These are phyloP conservation scores for Talaromyces atroroseus DNA, from an alignment of 2,329 filamentous ascomycete species.

Conservation along the genomic window DNA sequence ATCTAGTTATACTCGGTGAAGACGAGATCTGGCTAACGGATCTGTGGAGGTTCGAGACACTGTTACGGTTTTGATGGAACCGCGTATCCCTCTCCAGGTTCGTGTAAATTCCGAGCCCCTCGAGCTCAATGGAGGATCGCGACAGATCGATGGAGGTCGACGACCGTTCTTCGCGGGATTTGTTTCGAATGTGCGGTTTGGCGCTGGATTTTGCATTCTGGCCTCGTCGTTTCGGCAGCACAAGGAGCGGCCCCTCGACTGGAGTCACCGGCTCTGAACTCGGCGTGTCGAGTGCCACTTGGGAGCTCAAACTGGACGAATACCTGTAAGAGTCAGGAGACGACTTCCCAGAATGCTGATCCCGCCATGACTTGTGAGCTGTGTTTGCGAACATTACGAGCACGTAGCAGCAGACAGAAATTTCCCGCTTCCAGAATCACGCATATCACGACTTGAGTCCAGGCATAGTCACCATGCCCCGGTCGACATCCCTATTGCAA, in stretches of 20 bases:
- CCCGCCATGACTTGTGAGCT: conserved; percentile 12
- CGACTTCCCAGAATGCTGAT: conserved; percentile 14
- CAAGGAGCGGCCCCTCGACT: conserved; percentile 10
- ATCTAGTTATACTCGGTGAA: conserved; percentile 46
- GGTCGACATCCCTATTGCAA: neutral
- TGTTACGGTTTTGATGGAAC: conserved; percentile 36
- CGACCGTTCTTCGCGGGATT: conserved; percentile 45
- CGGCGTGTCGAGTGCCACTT: conserved; percentile 11
- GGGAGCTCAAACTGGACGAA: conserved; percentile 12
- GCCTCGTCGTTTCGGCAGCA: conserved; percentile 19
- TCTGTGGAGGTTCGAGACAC: conserved; percentile 44
- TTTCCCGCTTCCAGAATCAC: neutral
- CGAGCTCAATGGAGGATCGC: conserved; percentile 51
- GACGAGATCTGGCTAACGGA: conserved; percentile 50
- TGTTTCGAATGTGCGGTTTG: conserved; percentile 53
- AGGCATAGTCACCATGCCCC: neutral
- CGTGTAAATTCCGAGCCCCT: conserved; percentile 51
- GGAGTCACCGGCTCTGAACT: conserved; percentile 10
- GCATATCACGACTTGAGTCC: neutral
- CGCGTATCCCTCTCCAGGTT: conserved; percentile 26
- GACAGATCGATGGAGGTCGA: conserved; percentile 50
- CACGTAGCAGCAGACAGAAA: neutral
- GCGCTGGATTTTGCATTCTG: conserved; percentile 39
- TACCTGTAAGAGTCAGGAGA: conserved; percentile 13
- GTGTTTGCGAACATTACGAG: conserved; percentile 13